Percentiles rank a stretch among this genome's conserved stretches.
Conservation (phyloP, 371 early-diverging fungal genomes). For the Mortierella sp. region DNA sequence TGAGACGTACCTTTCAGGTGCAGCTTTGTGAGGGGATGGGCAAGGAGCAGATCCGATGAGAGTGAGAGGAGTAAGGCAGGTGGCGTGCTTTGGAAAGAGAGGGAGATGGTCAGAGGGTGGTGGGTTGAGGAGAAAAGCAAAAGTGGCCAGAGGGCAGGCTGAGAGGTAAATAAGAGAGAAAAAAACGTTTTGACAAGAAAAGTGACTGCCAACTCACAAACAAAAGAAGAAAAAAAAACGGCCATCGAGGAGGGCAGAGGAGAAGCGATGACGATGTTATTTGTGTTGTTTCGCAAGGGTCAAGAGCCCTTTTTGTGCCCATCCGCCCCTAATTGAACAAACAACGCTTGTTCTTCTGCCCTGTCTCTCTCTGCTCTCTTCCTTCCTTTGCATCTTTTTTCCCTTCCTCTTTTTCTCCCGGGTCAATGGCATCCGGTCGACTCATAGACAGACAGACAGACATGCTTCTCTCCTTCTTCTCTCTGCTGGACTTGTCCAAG, state of each 20-base stretch:
- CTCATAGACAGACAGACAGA: neutral
- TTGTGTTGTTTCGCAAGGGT: neutral
- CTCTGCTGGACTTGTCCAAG: neutral
- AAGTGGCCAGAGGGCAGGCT: neutral
- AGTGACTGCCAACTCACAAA: slow-evolving; percentile 4
- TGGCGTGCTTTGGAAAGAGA: neutral
- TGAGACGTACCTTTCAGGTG: slow-evolving; percentile 5
- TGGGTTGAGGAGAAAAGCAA: neutral
- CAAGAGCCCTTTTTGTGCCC: neutral
- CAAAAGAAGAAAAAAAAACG: slow-evolving; percentile 6
- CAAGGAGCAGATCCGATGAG: neutral
- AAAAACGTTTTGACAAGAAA: neutral
- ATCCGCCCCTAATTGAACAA: neutral
- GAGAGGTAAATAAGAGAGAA: neutral
- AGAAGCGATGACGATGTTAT: neutral
- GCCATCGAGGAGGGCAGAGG: neutral
- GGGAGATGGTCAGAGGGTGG: neutral
- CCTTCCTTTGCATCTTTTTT: neutral
- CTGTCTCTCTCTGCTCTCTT: neutral
- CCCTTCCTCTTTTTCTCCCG: neutral
- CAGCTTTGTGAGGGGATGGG: neutral
- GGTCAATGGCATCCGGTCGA: slow-evolving; percentile 5
- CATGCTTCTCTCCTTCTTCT: neutral
- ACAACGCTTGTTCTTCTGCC: neutral
- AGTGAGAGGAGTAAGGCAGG: neutral